Percentiles rank a stretch among this genome's conserved stretches.
Evolutionary conservation across 1,284 basidiomycete species (phyloP).

Genomic region (Ceratorhiza oryzae-sativae): DNA sequence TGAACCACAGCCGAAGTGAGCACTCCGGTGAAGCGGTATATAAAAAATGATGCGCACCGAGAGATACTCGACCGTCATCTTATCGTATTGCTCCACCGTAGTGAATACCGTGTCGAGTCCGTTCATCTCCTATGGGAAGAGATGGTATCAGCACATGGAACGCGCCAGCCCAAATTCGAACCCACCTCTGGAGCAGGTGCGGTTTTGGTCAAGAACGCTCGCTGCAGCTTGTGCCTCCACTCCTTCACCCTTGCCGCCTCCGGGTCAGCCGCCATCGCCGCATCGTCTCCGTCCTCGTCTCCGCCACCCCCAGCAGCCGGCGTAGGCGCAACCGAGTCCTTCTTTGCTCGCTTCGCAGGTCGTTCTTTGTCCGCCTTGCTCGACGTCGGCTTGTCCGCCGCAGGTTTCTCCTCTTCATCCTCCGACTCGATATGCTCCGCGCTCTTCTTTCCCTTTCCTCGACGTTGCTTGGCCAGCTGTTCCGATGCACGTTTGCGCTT

Average conservation of each 20-base stretch:
- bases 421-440: constrained; percentile 76
- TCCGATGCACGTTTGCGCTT: constrained; percentile 57
- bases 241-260: constrained; percentile 80
- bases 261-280: constrained; percentile 64
- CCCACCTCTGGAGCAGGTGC: constrained; percentile 64
- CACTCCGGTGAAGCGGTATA: constrained; percentile 28
- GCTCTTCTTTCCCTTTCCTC: constrained; percentile 49
- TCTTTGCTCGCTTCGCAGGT: constrained; percentile 70
- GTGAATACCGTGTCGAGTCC: constrained; percentile 79
- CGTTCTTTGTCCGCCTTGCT: constrained; percentile 40
- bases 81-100: constrained; percentile 81
- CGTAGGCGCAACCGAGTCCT: constrained; percentile 50
- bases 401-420: constrained; percentile 61
- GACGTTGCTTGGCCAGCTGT: constrained; percentile 49
- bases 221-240: constrained; percentile 91
- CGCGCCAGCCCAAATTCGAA: constrained; percentile 37
- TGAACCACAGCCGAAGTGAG: constrained; percentile 49
- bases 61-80: constrained; percentile 86
- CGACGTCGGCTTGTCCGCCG: constrained; percentile 49
- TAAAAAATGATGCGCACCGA: constrained; percentile 57
- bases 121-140: constrained; percentile 71
- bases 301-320: constrained; percentile 48
- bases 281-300: constrained; percentile 62
- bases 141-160: constrained; percentile 5
- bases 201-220: constrained; percentile 78